Conservation (phyloP, 208 protist species). For the Willaertia magna region DNA sequence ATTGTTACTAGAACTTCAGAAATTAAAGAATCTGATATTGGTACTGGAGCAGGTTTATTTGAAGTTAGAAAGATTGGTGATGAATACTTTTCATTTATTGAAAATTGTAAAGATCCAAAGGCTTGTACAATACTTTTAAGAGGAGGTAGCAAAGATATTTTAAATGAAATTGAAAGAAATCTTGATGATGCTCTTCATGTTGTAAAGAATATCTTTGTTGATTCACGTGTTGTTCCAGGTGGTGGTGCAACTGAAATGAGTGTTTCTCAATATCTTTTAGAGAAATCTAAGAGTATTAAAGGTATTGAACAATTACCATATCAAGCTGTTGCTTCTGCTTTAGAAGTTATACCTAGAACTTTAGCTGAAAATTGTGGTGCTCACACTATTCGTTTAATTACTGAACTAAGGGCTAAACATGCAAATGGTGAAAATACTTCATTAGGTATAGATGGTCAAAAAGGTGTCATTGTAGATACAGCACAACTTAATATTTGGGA, state of each 20-base stretch:
- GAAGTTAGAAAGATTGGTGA: constrained; percentile 98
- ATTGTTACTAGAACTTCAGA: constrained; percentile 93
- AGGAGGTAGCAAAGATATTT: constrained; percentile 97
- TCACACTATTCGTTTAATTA: constrained; percentile 91
- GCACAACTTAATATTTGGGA: constrained; percentile 91
- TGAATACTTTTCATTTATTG: constrained; percentile 98
- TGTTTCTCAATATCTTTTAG: constrained; percentile 70
- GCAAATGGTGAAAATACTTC: constrained; percentile 55
- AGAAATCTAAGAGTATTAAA: constrained; percentile 81
- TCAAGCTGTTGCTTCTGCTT: constrained; percentile 77
- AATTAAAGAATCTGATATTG: constrained; percentile 90
- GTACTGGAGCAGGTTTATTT: constrained; percentile 87
- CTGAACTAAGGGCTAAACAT: constrained; percentile 90
- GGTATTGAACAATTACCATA: constrained; percentile 93
- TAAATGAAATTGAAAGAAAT: constrained; percentile 92
- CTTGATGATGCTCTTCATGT: constrained; percentile 97
- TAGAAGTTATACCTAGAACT: constrained; percentile 91
- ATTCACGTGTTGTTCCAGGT: constrained; percentile 93
- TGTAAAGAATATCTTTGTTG: constrained; percentile 90
- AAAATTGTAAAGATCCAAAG: constrained; percentile 89
- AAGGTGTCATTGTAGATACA: constrained; percentile 85
- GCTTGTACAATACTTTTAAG: constrained; percentile 98
- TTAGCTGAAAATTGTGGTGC: constrained; percentile 98
- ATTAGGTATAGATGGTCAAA: constrained; percentile 94
- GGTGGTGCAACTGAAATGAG: constrained; percentile 96